Conservation (phyloP, 164 flowering plant species). For the Stephania yunnanensis region DNA sequence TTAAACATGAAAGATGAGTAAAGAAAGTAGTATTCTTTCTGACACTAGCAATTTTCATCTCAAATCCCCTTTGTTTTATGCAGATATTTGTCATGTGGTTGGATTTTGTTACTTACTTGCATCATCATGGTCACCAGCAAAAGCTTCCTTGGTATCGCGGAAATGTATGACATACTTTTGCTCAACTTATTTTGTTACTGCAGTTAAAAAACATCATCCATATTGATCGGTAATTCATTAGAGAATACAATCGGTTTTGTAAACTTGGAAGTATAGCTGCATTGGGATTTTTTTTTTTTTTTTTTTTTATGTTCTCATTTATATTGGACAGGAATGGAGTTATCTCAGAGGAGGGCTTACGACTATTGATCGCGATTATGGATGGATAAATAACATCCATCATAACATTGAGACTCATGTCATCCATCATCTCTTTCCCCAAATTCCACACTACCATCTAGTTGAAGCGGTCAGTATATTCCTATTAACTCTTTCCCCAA, state of each 20-base stretch:
- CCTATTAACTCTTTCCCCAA: neutral
- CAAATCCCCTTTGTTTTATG: neutral
- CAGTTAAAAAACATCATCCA: too few species aligned
- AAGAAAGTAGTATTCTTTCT: neutral
- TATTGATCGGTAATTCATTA: too few species aligned
- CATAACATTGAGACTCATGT: constrained; percentile 97
- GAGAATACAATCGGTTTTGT: too few species aligned
- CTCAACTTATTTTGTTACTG: neutral
- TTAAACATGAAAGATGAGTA: neutral
- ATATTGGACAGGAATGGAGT: constrained; percentile 69
- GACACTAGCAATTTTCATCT: neutral
- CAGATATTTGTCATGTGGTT: constrained; percentile 55
- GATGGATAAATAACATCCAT: constrained; percentile 72
- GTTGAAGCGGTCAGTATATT: constrained; percentile 40
- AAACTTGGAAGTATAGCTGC: neutral
- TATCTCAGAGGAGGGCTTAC: constrained; percentile 92
- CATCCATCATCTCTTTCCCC: constrained; percentile 59
- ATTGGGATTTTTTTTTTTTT: neutral
- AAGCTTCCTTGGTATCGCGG: constrained; percentile 64
- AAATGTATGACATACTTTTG: constrained; percentile 23
- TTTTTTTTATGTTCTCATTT: neutral
- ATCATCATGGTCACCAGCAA: constrained; percentile 57
- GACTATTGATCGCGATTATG: constrained; percentile 83
- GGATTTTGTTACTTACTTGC: constrained; percentile 55
- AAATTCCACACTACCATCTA: constrained; percentile 55